These are phyloP conservation scores for Aspergillus vadensis DNA, from an alignment of 2,329 filamentous ascomycete species.

Conservation along the genomic window DNA sequence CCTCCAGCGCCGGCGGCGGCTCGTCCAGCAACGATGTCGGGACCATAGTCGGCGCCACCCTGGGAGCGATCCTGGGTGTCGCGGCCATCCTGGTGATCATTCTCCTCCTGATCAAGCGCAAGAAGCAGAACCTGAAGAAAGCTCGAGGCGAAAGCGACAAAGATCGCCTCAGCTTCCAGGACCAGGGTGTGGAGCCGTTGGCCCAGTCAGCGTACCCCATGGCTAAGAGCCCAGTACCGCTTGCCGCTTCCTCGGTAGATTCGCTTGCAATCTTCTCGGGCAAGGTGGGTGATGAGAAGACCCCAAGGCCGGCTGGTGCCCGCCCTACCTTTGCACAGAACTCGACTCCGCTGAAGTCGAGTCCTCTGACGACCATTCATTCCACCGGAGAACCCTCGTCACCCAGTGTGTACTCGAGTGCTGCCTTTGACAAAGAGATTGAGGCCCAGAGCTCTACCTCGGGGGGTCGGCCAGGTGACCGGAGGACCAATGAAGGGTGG, in stretches of 20 bases:
- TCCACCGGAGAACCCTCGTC: conserved; percentile 29
- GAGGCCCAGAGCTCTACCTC: conserved; percentile 20
- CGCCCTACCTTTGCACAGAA: conserved; percentile 24
- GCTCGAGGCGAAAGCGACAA: conserved; percentile 57
- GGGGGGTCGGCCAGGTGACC: conserved; percentile 35
- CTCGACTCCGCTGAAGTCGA: conserved; percentile 23
- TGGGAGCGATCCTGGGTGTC: conserved; percentile 78
- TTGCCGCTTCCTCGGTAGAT: conserved; percentile 38
- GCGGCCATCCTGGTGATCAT: conserved; percentile 69
- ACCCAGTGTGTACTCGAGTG: conserved; percentile 25
- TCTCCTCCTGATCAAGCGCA: conserved; percentile 67
- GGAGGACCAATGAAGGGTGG: conserved; percentile 52
- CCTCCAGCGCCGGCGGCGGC: conserved; percentile 35
- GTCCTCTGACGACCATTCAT: conserved; percentile 33
- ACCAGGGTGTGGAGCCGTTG: conserved; percentile 48
- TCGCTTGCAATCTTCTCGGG: conserved; percentile 46
- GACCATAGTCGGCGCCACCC: conserved; percentile 75
- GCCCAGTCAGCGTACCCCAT: conserved; percentile 47
- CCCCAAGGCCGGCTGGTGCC: conserved; percentile 27
- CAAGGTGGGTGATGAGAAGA: conserved; percentile 36
- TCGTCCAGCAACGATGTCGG: conserved; percentile 37
- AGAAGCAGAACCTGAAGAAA: conserved; percentile 54
- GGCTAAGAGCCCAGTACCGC: conserved; percentile 44
- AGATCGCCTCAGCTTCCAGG: conserved; percentile 54
- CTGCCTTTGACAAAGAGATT: conserved; percentile 23